These are phyloP conservation scores for Rhododendron molle DNA, from an alignment of 148 eudicot genomes.

Conservation along the genomic window DNA sequence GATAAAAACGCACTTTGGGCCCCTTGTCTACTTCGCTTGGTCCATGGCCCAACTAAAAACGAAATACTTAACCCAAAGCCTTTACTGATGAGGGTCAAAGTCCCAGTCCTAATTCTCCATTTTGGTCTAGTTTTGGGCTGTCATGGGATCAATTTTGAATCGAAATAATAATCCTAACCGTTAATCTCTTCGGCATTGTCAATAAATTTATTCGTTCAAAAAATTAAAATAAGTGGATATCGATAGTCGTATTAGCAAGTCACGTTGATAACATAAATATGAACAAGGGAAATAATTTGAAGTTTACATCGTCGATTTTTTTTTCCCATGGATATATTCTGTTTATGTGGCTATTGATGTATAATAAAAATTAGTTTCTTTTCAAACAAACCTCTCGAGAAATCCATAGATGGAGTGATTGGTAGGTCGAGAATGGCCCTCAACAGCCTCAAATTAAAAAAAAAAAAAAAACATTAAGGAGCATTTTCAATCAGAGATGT, in stretches of 20 bases:
- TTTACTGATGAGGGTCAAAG: background rate
- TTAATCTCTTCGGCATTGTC: no score
- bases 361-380: no score
- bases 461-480: no score
- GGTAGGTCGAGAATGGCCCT: no score
- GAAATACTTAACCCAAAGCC: background rate
- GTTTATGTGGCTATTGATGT: background rate
- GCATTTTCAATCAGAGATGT: background rate
- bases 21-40: background rate
- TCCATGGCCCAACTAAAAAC: background rate
- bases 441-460: no score
- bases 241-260: background rate
- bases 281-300: no score
- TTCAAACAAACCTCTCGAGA: no score
- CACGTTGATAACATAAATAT: background rate
- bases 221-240: background rate
- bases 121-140: background rate
- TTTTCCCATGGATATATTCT: background rate
- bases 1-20: background rate
- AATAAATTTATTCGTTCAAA: no score
- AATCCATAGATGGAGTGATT: no score
- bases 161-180: no score
- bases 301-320: no score
- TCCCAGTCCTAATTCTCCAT: background rate
- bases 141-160: no score